Evolutionary conservation across 257 asterid genomes (phyloP).

Genomic region (Anisodus tanguticus): DNA sequence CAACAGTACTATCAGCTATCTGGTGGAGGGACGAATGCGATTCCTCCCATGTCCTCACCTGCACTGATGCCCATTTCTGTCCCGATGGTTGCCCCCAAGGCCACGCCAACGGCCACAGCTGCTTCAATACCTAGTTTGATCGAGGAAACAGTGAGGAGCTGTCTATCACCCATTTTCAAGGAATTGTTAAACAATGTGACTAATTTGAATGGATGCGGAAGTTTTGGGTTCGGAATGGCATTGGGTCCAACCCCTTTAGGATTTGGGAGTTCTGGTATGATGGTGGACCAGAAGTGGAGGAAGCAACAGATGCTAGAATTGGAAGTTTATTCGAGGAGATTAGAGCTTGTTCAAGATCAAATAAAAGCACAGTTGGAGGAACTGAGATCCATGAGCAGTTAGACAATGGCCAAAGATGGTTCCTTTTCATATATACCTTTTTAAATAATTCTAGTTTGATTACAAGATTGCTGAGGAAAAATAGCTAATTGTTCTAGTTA

Average conservation of each 20-base stretch:
- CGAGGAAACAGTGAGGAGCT: constrained; percentile 90
- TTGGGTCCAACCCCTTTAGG: constrained; percentile 63
- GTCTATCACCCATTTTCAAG: constrained; percentile 80
- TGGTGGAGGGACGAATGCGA: constrained; percentile 7
- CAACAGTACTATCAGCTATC: constrained; percentile 22
- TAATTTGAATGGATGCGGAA: constrained; percentile 45
- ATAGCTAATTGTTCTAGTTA: constrained; percentile 34
- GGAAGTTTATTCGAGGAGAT: constrained; percentile 89
- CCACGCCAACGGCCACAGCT: constrained; percentile 34
- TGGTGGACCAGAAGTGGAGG: constrained; percentile 75
- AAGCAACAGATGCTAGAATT: constrained; percentile 92
- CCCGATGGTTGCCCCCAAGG: background rate
- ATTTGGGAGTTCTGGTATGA: constrained; percentile 55
- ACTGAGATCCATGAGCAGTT: constrained; percentile 69
- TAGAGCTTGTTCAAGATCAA: constrained; percentile 96
- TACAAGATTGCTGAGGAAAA: constrained; percentile 45
- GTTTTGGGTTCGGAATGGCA: constrained; percentile 41
- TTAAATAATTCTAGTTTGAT: constrained; percentile 20
- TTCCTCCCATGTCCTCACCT: background rate
- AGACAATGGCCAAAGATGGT: constrained; percentile 30
- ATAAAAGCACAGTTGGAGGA: constrained; percentile 83
- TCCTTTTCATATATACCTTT: background rate
- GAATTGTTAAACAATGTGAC: constrained; percentile 62
- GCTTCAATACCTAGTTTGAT: constrained; percentile 53
- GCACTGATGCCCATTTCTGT: background rate